A percentile compares a stretch with the other conserved stretches of the same genome.
These are phyloP conservation scores for Mycothermus thermophilus DNA, from an alignment of 495 filamentous ascomycete genomes.

Conservation along the genomic window DNA sequence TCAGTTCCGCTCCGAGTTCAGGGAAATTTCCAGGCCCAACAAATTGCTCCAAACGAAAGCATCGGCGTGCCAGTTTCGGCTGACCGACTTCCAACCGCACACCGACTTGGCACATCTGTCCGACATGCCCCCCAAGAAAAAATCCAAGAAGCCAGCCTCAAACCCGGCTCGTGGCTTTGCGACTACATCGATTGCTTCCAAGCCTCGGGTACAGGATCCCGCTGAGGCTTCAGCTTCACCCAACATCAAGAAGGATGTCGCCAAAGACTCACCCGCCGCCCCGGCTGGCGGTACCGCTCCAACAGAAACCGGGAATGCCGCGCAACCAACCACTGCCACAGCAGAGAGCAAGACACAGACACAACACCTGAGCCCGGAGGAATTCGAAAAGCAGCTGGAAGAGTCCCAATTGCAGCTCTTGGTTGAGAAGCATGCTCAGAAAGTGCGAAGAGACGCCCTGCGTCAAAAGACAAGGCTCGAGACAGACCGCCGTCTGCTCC, in stretches of 20 bases:
- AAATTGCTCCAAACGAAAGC: too few species aligned
- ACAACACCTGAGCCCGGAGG: conserved; percentile 56
- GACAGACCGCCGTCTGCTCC: conserved; percentile 64
- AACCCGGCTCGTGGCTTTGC: conserved; percentile 88
- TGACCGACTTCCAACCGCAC: too few species aligned
- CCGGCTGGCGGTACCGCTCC: conserved; percentile 18
- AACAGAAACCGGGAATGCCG: conserved; percentile 21
- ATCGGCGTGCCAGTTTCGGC: too few species aligned
- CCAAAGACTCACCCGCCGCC: conserved; percentile 3
- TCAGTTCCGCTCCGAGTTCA: too few species aligned
- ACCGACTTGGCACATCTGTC: too few species aligned
- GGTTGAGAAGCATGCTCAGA: conserved; percentile 65
- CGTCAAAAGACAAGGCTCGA: conserved; percentile 59
- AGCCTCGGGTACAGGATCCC: conserved; percentile 35
- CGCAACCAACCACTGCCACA: conserved; percentile 17
- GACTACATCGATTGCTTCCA: conserved; percentile 75
- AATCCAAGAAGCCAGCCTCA: conserved; percentile 67
- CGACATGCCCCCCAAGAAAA: conserved; percentile 70
- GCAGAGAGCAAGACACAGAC: conserved; percentile 30
- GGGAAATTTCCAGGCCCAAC: too few species aligned
- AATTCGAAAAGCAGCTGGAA: conserved; percentile 72
- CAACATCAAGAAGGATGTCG: background rate
- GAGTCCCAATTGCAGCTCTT: conserved; percentile 67
- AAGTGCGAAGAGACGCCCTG: conserved; percentile 49
- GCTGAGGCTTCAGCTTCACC: conserved; percentile 19